phyloP scores from a whole-genome alignment of 2,329 filamentous ascomycete genomes.

The Cladorrhinum sp. region DNA sequence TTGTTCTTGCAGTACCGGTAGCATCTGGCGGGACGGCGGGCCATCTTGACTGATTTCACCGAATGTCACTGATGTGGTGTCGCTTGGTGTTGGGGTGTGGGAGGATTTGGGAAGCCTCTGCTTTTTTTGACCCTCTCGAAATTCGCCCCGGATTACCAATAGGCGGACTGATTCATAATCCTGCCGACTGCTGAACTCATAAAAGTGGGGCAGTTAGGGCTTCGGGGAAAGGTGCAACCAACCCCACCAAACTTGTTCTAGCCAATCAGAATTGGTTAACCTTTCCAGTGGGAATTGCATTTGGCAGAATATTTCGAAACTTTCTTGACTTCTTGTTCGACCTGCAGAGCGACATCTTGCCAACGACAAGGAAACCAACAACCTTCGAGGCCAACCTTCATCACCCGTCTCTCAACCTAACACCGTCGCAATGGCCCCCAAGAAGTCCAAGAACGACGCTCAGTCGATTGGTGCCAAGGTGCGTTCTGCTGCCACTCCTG shows the following conservation, averaged over 20 bases:
- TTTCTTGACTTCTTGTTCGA: conserved; percentile 14
- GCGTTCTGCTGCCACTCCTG: conserved; percentile 7
- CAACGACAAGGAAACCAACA: conserved; percentile 24
- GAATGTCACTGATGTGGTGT: conserved; percentile 43
- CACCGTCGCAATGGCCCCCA: conserved; percentile 59
- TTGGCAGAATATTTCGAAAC: conserved; percentile 19
- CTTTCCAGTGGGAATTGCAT: conserved; percentile 10
- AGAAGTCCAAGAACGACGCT: conserved; percentile 83
- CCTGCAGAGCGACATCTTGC: conserved; percentile 11
- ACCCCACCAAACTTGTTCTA: conserved; percentile 19
- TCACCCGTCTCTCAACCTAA: conserved; percentile 16
- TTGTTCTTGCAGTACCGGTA: conserved; percentile 99
- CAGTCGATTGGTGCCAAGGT: conserved; percentile 61
- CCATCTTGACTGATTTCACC: conserved; percentile 80
- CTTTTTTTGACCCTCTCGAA: conserved; percentile 32
- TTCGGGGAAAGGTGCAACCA: conserved; percentile 17
- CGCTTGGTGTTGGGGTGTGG: conserved; percentile 40
- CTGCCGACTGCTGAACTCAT: conserved; percentile 25
- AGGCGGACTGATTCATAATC: conserved; percentile 53
- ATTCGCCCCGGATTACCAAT: conserved; percentile 30
- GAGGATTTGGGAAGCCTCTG: conserved; percentile 29
- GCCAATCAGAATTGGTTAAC: conserved; percentile 26
- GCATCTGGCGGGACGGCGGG: conserved; percentile 97
- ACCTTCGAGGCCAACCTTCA: conserved; percentile 17
- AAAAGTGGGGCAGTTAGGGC: conserved; percentile 39